These are phyloP conservation scores for Coemansia sp. DNA, from an alignment of 192 early-diverging fungal species.

Conservation along the genomic window DNA sequence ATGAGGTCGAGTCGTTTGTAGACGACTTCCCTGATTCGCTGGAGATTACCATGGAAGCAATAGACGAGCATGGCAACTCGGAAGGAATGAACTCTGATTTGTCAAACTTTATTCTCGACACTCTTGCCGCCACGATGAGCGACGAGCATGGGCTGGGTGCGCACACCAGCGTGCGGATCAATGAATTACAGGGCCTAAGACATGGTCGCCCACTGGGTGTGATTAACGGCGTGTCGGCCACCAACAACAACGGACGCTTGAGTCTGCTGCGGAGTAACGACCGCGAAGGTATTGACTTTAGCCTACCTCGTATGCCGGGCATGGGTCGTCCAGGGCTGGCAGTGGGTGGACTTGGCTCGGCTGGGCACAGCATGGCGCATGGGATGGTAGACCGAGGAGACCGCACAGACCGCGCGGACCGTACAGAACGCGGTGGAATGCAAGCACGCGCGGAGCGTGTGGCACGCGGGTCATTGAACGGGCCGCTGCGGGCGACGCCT, in stretches of 20 bases:
- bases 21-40: constrained; percentile 29
- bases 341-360: constrained; percentile 18
- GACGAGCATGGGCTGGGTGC: constrained; percentile 8
- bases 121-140: constrained; percentile 18
- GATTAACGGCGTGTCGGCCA: constrained; percentile 25
- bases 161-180: constrained; percentile 9
- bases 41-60: constrained; percentile 49
- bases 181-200: constrained; percentile 2
- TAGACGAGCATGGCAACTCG: constrained; percentile 22
- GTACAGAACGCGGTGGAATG: constrained; percentile 21
- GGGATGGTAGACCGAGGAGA: constrained; percentile 33
- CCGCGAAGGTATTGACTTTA: constrained; percentile 11
- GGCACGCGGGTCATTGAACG: constrained; percentile 25
- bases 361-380: constrained; percentile 40
- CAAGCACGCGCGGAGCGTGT: constrained; percentile 51
- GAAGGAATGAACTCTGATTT: constrained; percentile 11
- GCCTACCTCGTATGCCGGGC: constrained; percentile 25
- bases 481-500: constrained; percentile 23
- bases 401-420: constrained; percentile 9
- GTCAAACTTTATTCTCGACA: constrained; percentile 33
- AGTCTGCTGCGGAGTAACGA: neutral
- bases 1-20: constrained; percentile 36
- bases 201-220: constrained; percentile 26
- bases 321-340: constrained; percentile 24
- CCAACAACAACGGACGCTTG: constrained; percentile 3